Conservation (phyloP, 1,284 basidiomycete genomes). For the Fomitopsis betulina region DNA sequence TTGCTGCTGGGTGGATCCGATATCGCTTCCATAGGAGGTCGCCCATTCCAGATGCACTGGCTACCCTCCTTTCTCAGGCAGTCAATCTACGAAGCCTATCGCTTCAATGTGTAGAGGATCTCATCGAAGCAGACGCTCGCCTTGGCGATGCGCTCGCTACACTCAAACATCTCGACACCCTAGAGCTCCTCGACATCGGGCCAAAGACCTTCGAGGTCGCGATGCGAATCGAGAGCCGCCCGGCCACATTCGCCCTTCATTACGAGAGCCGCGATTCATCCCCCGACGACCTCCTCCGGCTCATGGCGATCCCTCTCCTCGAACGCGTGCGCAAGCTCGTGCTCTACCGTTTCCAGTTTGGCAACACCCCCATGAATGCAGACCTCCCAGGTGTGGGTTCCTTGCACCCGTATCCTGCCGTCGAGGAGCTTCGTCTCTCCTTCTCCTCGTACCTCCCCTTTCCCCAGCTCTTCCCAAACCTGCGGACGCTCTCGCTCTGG, state of each 20-base stretch:
- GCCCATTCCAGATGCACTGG: background rate
- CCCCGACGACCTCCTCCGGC: background rate
- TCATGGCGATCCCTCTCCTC: background rate
- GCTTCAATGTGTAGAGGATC: background rate
- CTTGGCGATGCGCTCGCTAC: background rate
- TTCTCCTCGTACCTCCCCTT: background rate
- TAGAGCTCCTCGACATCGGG: background rate
- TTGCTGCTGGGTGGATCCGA: background rate
- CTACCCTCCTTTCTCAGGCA: background rate
- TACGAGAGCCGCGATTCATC: background rate
- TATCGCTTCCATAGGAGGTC: background rate
- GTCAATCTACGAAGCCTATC: background rate
- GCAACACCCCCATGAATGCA: background rate
- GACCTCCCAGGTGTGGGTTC: background rate
- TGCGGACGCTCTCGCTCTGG: background rate
- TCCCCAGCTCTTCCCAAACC: background rate
- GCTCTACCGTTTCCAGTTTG: background rate
- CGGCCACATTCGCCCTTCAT: background rate
- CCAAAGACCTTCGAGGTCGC: background rate
- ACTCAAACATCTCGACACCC: background rate
- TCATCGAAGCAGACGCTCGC: background rate
- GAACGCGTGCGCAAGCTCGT: background rate
- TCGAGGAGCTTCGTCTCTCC: background rate
- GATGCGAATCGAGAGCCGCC: background rate
- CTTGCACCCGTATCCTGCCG: background rate